Evolutionary conservation across 2,329 filamentous ascomycete species (phyloP).

Genomic region (Ceratocystis papillata): DNA sequence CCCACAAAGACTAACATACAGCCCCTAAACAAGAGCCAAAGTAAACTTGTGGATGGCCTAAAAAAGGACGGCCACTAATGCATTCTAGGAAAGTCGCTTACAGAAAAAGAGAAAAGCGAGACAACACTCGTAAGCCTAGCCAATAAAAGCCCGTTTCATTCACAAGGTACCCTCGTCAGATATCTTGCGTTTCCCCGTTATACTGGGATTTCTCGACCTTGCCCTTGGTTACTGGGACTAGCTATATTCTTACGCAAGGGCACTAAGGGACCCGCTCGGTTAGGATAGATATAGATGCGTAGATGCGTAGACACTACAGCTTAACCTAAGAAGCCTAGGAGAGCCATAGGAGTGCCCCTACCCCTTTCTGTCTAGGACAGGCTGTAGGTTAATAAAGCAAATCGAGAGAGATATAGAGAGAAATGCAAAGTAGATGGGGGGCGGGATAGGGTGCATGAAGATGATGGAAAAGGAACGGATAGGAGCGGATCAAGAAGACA

Average conservation of each 20-base stretch:
- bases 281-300: background rate
- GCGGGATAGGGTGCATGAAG: background rate
- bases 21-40: no score
- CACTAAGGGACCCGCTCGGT: background rate
- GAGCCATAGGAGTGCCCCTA: background rate
- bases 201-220: background rate
- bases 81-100: no score
- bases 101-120: slow-evolving; percentile 7
- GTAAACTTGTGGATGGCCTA: no score
- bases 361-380: background rate
- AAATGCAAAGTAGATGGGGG: background rate
- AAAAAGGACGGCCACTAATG: no score
- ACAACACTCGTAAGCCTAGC: background rate
- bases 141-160: background rate
- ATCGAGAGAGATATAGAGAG: background rate
- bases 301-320: background rate
- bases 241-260: background rate
- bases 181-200: background rate
- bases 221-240: background rate
- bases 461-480: background rate
- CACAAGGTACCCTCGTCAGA: background rate
- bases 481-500: background rate
- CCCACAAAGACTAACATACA: no score
- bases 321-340: background rate
- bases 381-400: background rate